These are phyloP conservation scores for Malus fusca DNA, from an alignment of 306 rosid genomes.

Conservation along the genomic window DNA sequence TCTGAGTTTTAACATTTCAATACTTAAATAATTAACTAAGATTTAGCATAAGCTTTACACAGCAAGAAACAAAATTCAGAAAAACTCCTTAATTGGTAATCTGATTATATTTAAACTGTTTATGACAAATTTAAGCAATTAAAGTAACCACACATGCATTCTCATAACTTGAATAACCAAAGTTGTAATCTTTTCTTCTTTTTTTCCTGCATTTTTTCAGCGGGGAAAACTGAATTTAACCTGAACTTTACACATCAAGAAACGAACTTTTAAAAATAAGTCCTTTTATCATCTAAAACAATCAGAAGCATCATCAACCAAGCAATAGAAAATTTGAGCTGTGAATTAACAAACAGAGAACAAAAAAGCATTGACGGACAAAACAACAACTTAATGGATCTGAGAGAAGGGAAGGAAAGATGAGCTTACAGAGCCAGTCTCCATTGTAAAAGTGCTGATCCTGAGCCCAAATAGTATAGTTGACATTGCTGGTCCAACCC, in stretches of 20 bases:
- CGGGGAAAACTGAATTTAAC: neutral
- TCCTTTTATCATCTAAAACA: constrained; percentile 15
- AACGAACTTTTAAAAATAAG: neutral
- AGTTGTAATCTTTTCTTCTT: neutral
- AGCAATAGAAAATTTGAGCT: neutral
- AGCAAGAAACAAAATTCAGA: neutral
- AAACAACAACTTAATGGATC: constrained; percentile 3
- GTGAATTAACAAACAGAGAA: neutral
- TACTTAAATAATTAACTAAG: neutral
- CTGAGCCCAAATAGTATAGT: constrained; percentile 73
- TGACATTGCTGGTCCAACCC: constrained; percentile 70
- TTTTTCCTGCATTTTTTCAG: neutral
- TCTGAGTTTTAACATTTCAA: neutral
- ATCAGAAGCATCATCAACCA: neutral
- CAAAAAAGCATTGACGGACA: neutral
- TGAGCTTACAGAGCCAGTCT: constrained; percentile 81
- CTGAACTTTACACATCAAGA: neutral
- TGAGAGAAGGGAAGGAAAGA: neutral
- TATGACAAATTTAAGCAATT: neutral
- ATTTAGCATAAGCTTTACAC: neutral
- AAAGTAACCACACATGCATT: neutral
- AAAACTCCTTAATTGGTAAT: neutral
- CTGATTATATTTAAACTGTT: neutral
- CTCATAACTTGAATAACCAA: neutral
- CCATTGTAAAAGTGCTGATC: constrained; percentile 74